phyloP scores from a whole-genome alignment of 202 grass and related monocot species.

The Cymbopogon flexuosus region DNA sequence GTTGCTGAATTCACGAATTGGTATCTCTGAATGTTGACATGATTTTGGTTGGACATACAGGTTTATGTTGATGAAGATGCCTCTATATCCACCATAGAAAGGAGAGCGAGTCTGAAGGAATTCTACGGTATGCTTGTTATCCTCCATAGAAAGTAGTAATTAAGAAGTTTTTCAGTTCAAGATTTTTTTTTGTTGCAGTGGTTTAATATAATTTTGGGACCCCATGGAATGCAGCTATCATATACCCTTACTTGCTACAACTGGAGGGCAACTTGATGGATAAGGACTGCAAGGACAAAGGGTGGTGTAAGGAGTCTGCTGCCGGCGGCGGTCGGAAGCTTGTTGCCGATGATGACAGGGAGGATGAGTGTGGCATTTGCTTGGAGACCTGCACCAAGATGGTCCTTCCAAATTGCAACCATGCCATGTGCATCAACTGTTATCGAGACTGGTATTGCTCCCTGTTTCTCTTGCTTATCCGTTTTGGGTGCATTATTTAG shows the following conservation, averaged over 20 bases:
- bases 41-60: constrained; percentile 38
- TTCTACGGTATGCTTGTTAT: constrained; percentile 64
- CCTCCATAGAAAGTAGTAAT: background rate
- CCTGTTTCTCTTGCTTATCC: constrained; percentile 18
- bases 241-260: constrained; percentile 96
- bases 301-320: constrained; percentile 46
- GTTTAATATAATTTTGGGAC: constrained; percentile 6
- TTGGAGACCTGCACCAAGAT: constrained; percentile 96
- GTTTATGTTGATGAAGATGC: constrained; percentile 77
- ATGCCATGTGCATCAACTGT: constrained; percentile 99
- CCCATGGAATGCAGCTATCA: constrained; percentile 66
- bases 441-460: constrained; percentile 81
- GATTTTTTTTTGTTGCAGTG: background rate
- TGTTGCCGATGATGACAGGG: constrained; percentile 67
- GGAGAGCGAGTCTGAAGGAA: constrained; percentile 85
- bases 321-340: constrained; percentile 35
- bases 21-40: constrained; percentile 14
- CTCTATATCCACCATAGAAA: constrained; percentile 84
- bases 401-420: constrained; percentile 95
- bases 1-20: background rate
- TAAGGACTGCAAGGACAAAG: constrained; percentile 61
- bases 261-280: constrained; percentile 76
- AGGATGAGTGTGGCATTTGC: constrained; percentile 97
- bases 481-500: constrained; percentile 37
- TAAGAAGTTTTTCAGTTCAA: constrained; percentile 1